phyloP scores from a whole-genome alignment of 495 filamentous ascomycete species.

The Tuber melanosporum region DNA sequence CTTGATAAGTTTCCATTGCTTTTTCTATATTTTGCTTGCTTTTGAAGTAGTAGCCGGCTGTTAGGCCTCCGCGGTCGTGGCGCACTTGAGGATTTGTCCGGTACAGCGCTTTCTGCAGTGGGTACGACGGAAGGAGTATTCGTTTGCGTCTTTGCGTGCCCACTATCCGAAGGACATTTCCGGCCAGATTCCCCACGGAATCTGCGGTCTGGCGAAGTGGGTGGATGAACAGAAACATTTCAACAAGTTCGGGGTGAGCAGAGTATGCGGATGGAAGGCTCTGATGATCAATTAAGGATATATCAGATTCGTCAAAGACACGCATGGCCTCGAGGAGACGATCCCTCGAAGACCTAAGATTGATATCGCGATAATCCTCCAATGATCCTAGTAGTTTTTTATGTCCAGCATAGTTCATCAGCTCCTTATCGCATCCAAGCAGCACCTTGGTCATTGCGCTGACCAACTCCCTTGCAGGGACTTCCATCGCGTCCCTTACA shows the following conservation, averaged over 20 bases:
- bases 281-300: slow-evolving; percentile 40
- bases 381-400: slow-evolving; percentile 43
- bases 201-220: slow-evolving; percentile 52
- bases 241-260: slow-evolving; percentile 48
- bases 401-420: slow-evolving; percentile 50
- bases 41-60: slow-evolving; percentile 51
- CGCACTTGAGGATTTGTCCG: slow-evolving; percentile 53
- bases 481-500: slow-evolving; percentile 46
- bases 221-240: slow-evolving; percentile 53
- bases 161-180: slow-evolving; percentile 49
- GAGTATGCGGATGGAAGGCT: slow-evolving; percentile 40
- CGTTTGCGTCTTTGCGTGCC: slow-evolving; percentile 42
- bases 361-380: slow-evolving; percentile 13
- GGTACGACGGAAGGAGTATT: slow-evolving; percentile 50
- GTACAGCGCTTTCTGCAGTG: slow-evolving; percentile 49
- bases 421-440: slow-evolving; percentile 45
- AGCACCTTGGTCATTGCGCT: slow-evolving; percentile 46
- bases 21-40: slow-evolving; percentile 48
- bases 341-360: slow-evolving; percentile 34
- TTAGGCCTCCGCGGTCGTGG: slow-evolving; percentile 55
- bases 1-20: slow-evolving; percentile 44
- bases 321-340: slow-evolving; percentile 37
- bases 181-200: slow-evolving; percentile 46
- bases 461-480: slow-evolving; percentile 48
- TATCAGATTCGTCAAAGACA: slow-evolving; percentile 45